These are phyloP conservation scores for Fusarium secorum DNA, from an alignment of 2,329 filamentous ascomycete species.

Conservation along the genomic window DNA sequence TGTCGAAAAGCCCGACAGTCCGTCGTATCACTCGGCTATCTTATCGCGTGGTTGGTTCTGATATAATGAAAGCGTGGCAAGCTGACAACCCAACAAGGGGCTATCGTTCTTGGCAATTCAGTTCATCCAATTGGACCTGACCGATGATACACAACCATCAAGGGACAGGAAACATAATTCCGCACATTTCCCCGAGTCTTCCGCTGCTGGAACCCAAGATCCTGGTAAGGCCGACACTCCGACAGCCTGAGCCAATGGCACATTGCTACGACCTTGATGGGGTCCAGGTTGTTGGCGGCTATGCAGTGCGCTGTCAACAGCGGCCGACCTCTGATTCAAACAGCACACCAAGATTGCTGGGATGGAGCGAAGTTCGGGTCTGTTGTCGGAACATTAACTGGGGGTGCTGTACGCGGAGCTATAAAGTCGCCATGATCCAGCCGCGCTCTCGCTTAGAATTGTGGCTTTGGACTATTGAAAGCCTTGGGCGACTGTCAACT, in stretches of 20 bases:
- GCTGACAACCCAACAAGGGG: neutral
- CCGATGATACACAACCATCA: neutral
- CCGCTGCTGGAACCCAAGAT: neutral
- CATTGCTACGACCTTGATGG: neutral
- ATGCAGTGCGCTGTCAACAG: neutral
- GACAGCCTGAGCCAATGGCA: neutral
- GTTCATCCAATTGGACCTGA: rapidly evolving
- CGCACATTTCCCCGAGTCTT: neutral
- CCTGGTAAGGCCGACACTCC: neutral
- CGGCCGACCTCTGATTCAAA: neutral
- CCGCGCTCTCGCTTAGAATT: neutral
- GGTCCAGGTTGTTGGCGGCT: no score
- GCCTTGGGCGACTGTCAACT: neutral
- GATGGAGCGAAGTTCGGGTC: neutral
- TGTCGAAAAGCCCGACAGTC: neutral
- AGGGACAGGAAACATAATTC: neutral
- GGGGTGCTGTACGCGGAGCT: neutral
- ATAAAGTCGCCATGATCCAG: neutral
- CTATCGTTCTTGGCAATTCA: neutral
- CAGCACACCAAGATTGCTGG: neutral
- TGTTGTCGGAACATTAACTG: neutral
- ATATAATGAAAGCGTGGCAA: neutral
- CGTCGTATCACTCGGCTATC: neutral
- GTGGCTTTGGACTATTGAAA: neutral
- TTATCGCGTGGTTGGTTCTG: neutral